Evolutionary conservation across 495 filamentous ascomycete species (phyloP).

Genomic region (Elaphomyces granulatus): DNA sequence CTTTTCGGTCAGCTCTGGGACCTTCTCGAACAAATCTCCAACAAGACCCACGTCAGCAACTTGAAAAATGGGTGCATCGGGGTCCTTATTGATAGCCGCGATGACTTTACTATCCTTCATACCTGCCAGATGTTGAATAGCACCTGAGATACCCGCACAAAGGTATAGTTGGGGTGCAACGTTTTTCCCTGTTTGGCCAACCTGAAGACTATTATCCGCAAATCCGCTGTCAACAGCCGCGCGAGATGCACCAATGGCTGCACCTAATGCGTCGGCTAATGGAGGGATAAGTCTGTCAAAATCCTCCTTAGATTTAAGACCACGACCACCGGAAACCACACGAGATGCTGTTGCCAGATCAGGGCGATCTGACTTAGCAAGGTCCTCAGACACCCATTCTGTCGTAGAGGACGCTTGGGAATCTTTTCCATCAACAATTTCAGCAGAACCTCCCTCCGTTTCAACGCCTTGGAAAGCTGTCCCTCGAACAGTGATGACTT

Average conservation of each 20-base stretch:
- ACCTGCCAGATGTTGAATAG: constrained; percentile 95
- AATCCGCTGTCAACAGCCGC: constrained; percentile 96
- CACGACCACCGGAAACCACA: constrained; percentile 89
- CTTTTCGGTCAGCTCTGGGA: constrained; percentile 94
- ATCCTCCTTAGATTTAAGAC: constrained; percentile 92
- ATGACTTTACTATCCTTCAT: constrained; percentile 99
- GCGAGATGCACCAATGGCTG: constrained; percentile 85
- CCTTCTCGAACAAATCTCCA: constrained; percentile 88
- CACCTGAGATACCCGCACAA: constrained; percentile 88
- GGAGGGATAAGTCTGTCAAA: constrained; percentile 88
- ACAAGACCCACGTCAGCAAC: constrained; percentile 91
- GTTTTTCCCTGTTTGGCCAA: constrained; percentile 97
- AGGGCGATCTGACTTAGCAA: constrained; percentile 86
- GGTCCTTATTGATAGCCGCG: constrained; percentile 95
- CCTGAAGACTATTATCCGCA: constrained; percentile 97
- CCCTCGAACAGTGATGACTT: constrained; percentile 81
- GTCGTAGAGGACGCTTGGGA: constrained; percentile 51
- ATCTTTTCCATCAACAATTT: constrained; percentile 33
- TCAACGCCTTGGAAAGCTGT: constrained; percentile 60
- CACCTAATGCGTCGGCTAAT: constrained; percentile 79
- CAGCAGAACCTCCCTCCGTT: constrained; percentile 35
- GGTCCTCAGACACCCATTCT: constrained; percentile 89
- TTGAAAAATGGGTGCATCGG: constrained; percentile 95
- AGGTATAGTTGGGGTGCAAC: constrained; percentile 93
- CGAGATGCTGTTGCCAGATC: constrained; percentile 76